These are phyloP conservation scores for Crithidia thermophila DNA, from an alignment of 208 protist species.

Conservation along the genomic window DNA sequence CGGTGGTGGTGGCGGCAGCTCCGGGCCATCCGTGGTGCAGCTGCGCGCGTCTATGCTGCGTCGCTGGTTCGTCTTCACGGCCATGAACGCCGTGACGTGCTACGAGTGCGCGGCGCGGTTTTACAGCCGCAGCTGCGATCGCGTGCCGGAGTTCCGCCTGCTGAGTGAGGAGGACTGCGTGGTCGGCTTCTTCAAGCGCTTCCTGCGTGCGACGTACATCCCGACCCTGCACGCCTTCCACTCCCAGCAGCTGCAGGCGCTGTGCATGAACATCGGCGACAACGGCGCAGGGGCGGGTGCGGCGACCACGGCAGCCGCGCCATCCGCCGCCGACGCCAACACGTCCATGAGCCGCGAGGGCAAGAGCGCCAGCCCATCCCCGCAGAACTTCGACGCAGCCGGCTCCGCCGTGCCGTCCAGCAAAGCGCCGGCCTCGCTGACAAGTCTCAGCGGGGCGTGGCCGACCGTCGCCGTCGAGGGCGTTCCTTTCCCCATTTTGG, in stretches of 20 bases:
- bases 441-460: slow-evolving; percentile 39
- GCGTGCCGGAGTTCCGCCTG: slow-evolving; percentile 44
- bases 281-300: slow-evolving; percentile 5
- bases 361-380: background rate
- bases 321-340: background rate
- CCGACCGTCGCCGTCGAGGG: slow-evolving; percentile 56
- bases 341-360: background rate
- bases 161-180: slow-evolving; percentile 57
- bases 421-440: slow-evolving; percentile 14
- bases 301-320: background rate
- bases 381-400: background rate
- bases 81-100: slow-evolving; percentile 90
- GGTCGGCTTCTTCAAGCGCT: slow-evolving; percentile 67
- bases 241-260: slow-evolving; percentile 57
- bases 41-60: slow-evolving; percentile 59
- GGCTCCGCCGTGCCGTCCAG: background rate
- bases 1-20: slow-evolving; percentile 1
- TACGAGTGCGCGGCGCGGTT: slow-evolving; percentile 73
- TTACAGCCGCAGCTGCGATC: slow-evolving; percentile 59
- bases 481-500: slow-evolving; percentile 53
- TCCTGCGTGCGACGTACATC: slow-evolving; percentile 70
- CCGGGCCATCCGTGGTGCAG: slow-evolving; percentile 42
- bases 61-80: slow-evolving; percentile 83
- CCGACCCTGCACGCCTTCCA: slow-evolving; percentile 74
- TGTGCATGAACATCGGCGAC: slow-evolving; percentile 54